Percentiles rank a stretch among this genome's conserved stretches.
These are phyloP conservation scores for Lactarius sanguifluus DNA, from an alignment of 768 basidiomycete genomes.

Conservation along the genomic window DNA sequence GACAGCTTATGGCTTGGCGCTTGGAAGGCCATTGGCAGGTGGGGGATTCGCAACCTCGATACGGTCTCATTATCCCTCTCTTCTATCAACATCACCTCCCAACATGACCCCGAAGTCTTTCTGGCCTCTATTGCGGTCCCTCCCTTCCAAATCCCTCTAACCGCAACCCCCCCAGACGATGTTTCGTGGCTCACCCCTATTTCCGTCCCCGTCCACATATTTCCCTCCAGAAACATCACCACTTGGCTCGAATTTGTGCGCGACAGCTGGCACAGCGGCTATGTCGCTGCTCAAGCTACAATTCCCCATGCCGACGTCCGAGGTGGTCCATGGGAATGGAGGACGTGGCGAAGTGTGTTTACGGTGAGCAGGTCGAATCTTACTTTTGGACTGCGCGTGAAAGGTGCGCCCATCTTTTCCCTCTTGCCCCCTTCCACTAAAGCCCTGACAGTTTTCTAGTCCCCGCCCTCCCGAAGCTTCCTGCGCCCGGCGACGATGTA, in stretches of 20 bases:
- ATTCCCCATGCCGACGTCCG: conserved; percentile 6
- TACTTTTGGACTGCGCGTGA: conserved; percentile 42
- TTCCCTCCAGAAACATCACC: conserved; percentile 19
- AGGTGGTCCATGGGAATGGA: conserved; percentile 6
- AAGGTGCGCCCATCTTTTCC: conserved; percentile 44
- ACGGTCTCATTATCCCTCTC: conserved; percentile 56
- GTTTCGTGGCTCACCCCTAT: conserved; percentile 24
- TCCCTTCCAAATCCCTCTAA: conserved; percentile 51
- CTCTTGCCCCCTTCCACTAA: conserved; percentile 16
- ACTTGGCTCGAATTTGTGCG: conserved; percentile 27
- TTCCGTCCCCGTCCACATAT: conserved; percentile 21
- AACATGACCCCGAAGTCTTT: conserved; percentile 39
- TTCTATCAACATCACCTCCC: conserved; percentile 49
- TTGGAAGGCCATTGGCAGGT: conserved; percentile 69
- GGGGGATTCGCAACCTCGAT: conserved; percentile 59
- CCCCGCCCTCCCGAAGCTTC: conserved; percentile 63
- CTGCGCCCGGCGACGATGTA: conserved; percentile 49
- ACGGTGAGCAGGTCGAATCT: conserved; percentile 8
- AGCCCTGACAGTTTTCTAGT: conserved; percentile 42
- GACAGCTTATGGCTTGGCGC: conserved; percentile 47
- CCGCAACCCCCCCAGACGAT: conserved; percentile 23
- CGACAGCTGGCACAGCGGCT: conserved; percentile 23
- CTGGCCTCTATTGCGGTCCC: conserved; percentile 51
- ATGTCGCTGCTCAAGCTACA: conserved; percentile 9
- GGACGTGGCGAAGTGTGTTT: conserved; percentile 22